phyloP scores from a whole-genome alignment of 1,284 basidiomycete genomes.

The Microbotryomycetes sp. region DNA sequence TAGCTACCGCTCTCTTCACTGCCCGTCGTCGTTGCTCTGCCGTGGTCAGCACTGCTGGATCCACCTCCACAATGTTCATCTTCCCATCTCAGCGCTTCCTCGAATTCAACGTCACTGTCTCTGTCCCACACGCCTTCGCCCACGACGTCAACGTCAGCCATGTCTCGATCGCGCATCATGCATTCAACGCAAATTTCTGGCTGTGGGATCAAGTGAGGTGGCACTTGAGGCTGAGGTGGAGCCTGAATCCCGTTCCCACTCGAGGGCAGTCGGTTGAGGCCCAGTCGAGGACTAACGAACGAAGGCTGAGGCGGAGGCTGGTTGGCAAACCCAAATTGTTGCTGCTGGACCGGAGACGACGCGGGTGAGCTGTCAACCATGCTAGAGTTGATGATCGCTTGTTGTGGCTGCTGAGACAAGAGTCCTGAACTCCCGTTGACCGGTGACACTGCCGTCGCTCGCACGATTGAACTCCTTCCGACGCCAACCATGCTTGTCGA shows the following conservation, averaged over 20 bases:
- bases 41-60: background rate
- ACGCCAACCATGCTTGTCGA: conserved; percentile 20
- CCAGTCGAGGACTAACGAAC: background rate
- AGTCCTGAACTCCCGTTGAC: background rate
- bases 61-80: too few species aligned
- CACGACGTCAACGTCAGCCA: conserved; percentile 88
- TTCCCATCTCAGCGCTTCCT: conserved; percentile 71
- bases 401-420: background rate
- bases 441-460: conserved; percentile 1
- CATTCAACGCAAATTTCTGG: conserved; percentile 90
- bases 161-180: conserved; percentile 97
- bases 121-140: conserved; percentile 85
- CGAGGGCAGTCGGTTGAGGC: background rate
- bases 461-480: conserved; percentile 20
- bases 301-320: background rate
- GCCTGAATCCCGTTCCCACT: too few species aligned
- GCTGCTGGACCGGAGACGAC: background rate
- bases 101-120: conserved; percentile 72
- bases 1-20: conserved; percentile 8
- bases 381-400: background rate
- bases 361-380: background rate
- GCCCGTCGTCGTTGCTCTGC: conserved; percentile 3
- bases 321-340: background rate
- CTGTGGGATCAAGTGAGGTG: conserved; percentile 35
- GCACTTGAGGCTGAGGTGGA: background rate